Evolutionary conservation across 2,329 filamentous ascomycete genomes (phyloP), one percentile per base, ranked within the genome.

Genomic region (Ophiocordyceps unilateralis): DNA sequence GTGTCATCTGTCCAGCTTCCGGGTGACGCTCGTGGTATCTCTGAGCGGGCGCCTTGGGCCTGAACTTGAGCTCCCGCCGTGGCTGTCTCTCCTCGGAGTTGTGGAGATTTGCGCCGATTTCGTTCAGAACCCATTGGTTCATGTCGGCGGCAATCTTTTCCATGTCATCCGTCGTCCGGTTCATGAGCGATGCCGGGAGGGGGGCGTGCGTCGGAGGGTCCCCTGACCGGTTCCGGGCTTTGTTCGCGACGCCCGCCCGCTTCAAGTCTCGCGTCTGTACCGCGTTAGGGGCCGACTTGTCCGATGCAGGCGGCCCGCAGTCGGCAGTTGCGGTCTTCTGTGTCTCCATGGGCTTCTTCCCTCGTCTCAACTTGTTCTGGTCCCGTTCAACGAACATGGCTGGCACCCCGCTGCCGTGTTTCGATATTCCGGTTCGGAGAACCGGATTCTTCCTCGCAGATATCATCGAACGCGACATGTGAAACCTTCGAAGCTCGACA

Each of bases 21-120:
- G 72, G 72, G 48, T 78, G 68, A 15, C 74, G 68, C 47, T 78
- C 70, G 14, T 65, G 61, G 43, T 70, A 78, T 45, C 75, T 63
- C 51, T 70, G 62, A 5, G 64, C 62, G 1, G 74, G 72, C 2
- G 65, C 65, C 51, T 73, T 77, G 19, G 75, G 76, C 48, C 65
- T 70, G 55, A 72, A 74, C 45, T 58, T 69, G 12, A 23, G 49
- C 39, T 58, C 54, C 38, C 54, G 53, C 42, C 53, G 60, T 47
- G n/a, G n/a, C n/a, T n/a, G n/a, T n/a, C 68, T 61, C 39, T 64
- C 57, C 39, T 73, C 64, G 49, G 68, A 64, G 19, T 57, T 62
- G 34, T 67, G 61, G 5, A 76, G 55, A 46, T 70, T 74, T 19
- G 67, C 64, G 2, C 67, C 68, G 28, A 80, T 76, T 47, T 78